Base-by-base conservation (phyloP, 192 early-diverging fungal genomes). In the Coemansia sp. region DNA sequence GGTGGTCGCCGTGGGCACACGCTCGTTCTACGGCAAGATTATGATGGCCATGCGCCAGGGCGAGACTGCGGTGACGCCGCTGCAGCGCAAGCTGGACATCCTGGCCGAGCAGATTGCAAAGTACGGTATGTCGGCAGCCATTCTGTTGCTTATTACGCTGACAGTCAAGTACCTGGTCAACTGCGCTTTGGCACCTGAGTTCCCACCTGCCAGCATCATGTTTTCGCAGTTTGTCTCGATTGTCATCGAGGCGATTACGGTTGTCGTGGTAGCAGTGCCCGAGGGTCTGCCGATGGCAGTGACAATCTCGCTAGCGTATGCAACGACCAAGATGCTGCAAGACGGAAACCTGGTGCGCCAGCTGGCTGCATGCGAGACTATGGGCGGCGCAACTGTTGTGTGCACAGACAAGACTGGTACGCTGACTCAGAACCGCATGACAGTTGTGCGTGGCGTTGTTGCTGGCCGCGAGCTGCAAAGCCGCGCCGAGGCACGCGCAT, bases 81-180 rank as follows among this genome's bases (percentile, higher is more conserved):
- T 98, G 48, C 96, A 98, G 84, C 61, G 79, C 56, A 97, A 97
- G 79, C 87, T 98, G n/a, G 89, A 91, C 35, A 73, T 82, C 37
- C 83, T 98, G 22, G 94, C 95, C 9, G 93, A 98, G 72, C 84
- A 90, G 70, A 98, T 98, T 71, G 95, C 93, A 65, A 95, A 95
- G 78, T 87, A 94, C 71, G 96, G 94, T 47, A 85, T 92, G 72
- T 86, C 84, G 59, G 88, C 87, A 62, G 91, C 95, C 10, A 61
- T 91, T n/a, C 62, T 89, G 39, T 92, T 98, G 87, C 80, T 98
- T 47, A 65, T 95, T n/a, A 85, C 84, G 10, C 73, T 89, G 61
- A 72, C 84, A 2, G 61, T 88, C 70, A 89, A 88, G 72, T 87
- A 85, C 70, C 83, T 89, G 62, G 79, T 88, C 45, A 75, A 74